Percentiles rank a stretch among this genome's conserved stretches.
phyloP scores from a whole-genome alignment of 2,329 filamentous ascomycete species.

The Curvularia eragrostidis region DNA sequence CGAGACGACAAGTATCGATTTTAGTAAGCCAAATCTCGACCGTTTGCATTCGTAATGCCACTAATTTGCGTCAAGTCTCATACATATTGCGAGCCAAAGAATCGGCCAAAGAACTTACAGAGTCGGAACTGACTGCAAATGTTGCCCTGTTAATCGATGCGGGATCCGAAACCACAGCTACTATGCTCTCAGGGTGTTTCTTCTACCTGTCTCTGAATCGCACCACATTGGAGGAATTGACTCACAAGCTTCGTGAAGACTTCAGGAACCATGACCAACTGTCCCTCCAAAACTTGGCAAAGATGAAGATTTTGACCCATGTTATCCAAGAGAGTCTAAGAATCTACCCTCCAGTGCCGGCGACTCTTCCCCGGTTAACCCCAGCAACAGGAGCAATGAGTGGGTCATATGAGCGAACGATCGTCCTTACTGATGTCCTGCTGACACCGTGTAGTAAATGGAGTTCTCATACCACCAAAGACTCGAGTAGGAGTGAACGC shows the following conservation, averaged over 20 bases:
- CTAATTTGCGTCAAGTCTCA: neutral
- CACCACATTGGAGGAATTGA: neutral
- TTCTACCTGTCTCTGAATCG: slow-evolving; percentile 1
- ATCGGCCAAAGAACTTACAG: slow-evolving; percentile 1
- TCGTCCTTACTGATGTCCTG: neutral
- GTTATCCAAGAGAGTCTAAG: slow-evolving; percentile 2
- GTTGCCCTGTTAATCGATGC: neutral
- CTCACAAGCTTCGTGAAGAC: neutral
- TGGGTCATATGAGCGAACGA: neutral
- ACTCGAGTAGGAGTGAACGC: neutral
- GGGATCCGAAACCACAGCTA: slow-evolving; percentile 1
- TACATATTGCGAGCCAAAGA: slow-evolving; percentile 1
- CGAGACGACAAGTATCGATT: slow-evolving; percentile 1
- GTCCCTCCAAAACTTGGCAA: neutral
- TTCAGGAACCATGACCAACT: neutral
- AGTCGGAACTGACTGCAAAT: slow-evolving; percentile 1
- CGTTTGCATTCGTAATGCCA: neutral
- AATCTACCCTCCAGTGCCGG: neutral
- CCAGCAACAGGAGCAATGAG: neutral
- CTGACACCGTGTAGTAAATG: neutral
- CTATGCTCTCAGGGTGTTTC: slow-evolving; percentile 1
- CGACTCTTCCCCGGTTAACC: slow-evolving; percentile 1
- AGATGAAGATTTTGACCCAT: neutral
- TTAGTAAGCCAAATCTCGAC: neutral
- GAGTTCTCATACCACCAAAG: neutral